Evolutionary conservation across 805 yeast species (phyloP), one percentile per base, ranked within the genome.

Genomic region (Wickerhamomyces hampshirensis): DNA sequence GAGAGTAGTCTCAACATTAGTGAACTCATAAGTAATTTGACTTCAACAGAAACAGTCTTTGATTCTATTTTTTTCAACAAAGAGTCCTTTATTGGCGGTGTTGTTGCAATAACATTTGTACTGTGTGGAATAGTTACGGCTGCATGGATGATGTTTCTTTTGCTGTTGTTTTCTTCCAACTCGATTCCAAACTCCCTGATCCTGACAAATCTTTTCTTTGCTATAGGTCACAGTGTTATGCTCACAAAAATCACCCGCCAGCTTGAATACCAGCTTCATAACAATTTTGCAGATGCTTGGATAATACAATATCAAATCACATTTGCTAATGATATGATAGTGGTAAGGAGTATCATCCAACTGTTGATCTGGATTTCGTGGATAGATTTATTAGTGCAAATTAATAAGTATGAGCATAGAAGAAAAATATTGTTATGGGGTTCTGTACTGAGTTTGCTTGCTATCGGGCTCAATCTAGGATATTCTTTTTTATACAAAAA

Each of bases 71-170:
- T 38, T 11, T 26, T 31, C 33, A 40, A 40, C 29, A 61, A 54
- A 37, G 73, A 69, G 37, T 39, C 48, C 1, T 69, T 68, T 36
- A 42, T 48, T 4, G 53, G 58, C 17, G 63, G 74, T 12, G 62
- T 66, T 30, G 54, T 68, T 3, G 55, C 68, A 28, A 58, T 77
- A 4, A 58, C 73, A 30, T 78, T 75, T 56, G 70, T 71, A n/a
- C 51, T 71, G 4, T 66, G 75, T 37, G 75, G 79, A 0, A 63
- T 74, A 14, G 75, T 77, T 41, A 74, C 76, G 5, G 69, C 80
- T 12, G 65, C 80, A 18, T 85, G 94, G 94, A 75, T 84, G 76
- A 62, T 85, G 18, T 59, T 80, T 34, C 42, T 82, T 13, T 58
- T 83, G 23, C 62, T 82, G 29, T 51, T 73, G 15, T 53, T 84